These are phyloP conservation scores for Nitzschia palea DNA, from an alignment of 108 stramenopile genomes.

Conservation along the genomic window DNA sequence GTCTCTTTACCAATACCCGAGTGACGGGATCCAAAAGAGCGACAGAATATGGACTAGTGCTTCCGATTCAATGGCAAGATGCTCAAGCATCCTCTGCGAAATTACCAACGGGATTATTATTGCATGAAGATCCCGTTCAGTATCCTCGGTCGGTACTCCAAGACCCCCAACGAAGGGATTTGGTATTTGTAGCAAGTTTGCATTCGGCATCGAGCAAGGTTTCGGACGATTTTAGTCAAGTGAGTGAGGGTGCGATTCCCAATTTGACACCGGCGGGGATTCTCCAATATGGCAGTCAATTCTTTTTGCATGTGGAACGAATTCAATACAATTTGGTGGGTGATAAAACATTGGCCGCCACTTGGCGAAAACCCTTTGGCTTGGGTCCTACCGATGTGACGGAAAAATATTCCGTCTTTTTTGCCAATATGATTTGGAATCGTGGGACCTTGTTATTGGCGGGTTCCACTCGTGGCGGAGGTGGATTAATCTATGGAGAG, in stretches of 20 bases:
- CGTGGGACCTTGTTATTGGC: constrained; percentile 10
- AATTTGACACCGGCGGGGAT: constrained; percentile 26
- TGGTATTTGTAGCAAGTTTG: constrained; percentile 10
- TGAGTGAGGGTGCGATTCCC: background rate
- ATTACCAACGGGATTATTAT: background rate
- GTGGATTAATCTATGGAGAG: constrained; percentile 15
- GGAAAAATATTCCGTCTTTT: constrained; percentile 10
- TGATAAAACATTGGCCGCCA: background rate
- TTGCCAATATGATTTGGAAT: constrained; percentile 11
- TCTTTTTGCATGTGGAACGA: constrained; percentile 20
- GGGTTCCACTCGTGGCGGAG: constrained; percentile 18
- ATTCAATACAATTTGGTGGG: background rate
- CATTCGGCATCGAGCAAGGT: constrained; percentile 3
- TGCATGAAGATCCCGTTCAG: constrained; percentile 16
- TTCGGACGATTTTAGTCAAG: background rate
- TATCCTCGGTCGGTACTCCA: constrained; percentile 7
- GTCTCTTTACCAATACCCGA: constrained; percentile 25
- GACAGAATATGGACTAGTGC: constrained; percentile 28
- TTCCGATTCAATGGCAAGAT: constrained; percentile 1
- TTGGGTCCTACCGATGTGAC: background rate
- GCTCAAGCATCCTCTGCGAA: constrained; percentile 6
- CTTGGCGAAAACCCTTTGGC: constrained; percentile 32
- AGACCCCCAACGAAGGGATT: background rate
- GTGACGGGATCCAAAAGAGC: constrained; percentile 20
- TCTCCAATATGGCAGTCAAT: constrained; percentile 25